A percentile compares a stretch with the other conserved stretches of the same genome.
Evolutionary conservation across 768 basidiomycete species (phyloP).

Genomic region (Chlorophyllum brunneum): DNA sequence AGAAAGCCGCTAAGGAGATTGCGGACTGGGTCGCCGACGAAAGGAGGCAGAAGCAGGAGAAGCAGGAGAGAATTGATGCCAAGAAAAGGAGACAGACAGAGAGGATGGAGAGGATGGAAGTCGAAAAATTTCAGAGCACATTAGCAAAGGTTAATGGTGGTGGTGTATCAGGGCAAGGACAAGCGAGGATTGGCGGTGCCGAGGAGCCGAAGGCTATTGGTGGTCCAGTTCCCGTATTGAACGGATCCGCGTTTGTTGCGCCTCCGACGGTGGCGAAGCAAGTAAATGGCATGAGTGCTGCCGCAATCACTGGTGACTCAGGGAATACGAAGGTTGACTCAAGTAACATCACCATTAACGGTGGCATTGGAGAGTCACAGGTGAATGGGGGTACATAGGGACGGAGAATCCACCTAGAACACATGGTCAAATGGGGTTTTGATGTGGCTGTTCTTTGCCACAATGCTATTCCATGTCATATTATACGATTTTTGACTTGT

Average conservation of each 20-base stretch:
- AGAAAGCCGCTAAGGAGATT: conserved; percentile 27
- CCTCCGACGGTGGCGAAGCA: conserved; percentile 1
- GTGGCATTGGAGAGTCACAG: not conserved
- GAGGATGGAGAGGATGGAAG: conserved; percentile 22
- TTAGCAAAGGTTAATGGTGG: conserved; percentile 19
- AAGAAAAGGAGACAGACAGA: conserved; percentile 23
- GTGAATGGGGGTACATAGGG: not conserved
- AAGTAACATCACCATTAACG: not conserved
- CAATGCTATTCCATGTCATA: no score
- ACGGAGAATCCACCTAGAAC: not conserved
- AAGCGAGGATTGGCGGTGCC: not conserved
- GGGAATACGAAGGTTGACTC: not conserved
- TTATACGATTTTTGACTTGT: not conserved
- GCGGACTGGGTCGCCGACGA: conserved; percentile 41
- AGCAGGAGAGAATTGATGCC: conserved; percentile 29
- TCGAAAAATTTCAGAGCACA: conserved; percentile 22
- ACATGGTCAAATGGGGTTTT: not conserved
- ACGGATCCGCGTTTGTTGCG: not conserved
- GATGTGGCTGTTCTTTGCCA: not conserved
- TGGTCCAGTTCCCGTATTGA: not conserved
- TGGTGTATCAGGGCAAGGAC: not conserved
- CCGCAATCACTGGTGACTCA: no score
- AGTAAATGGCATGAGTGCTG: not conserved
- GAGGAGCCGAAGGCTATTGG: not conserved
- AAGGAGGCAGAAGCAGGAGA: conserved; percentile 28